These are phyloP conservation scores for Polytrichum commune DNA, from an alignment of 225 moss, liverwort and hornwort species.

Conservation along the genomic window DNA sequence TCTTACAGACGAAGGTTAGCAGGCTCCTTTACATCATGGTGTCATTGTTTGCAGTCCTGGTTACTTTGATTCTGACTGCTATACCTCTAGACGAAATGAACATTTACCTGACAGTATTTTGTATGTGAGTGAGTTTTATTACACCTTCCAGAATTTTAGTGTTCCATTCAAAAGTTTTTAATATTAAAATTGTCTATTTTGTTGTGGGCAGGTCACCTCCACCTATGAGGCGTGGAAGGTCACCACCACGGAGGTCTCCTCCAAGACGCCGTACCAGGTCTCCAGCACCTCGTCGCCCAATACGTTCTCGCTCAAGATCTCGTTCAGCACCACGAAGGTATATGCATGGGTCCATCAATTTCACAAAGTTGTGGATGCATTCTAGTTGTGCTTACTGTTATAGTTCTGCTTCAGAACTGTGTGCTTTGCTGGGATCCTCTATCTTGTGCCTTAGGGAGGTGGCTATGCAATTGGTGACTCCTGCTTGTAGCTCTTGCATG, in stretches of 20 bases:
- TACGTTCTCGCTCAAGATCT: conserved; percentile 85
- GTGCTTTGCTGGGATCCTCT: no score
- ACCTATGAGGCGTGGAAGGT: conserved; percentile 64
- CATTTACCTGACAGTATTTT: not conserved
- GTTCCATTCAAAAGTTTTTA: not conserved
- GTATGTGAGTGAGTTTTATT: not conserved
- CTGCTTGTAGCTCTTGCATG: no score
- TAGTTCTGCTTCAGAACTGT: not conserved
- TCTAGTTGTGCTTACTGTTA: not conserved
- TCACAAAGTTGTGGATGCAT: not conserved
- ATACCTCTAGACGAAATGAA: no score
- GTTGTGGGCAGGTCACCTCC: conserved; percentile 57
- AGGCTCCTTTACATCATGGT: not conserved
- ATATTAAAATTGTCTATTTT: not conserved
- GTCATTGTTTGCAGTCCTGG: no score
- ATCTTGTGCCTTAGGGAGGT: no score
- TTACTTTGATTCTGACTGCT: no score
- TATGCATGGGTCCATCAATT: not conserved
- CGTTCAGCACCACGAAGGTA: conserved; percentile 96
- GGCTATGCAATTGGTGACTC: no score
- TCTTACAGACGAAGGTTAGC: conserved; percentile 77
- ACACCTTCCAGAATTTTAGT: no score
- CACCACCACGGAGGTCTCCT: conserved; percentile 78
- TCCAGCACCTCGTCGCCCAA: conserved; percentile 71
- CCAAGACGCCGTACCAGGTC: conserved; percentile 83